Conservation (phyloP, 495 filamentous ascomycete genomes). For the Hyaloscypha variabilis region DNA sequence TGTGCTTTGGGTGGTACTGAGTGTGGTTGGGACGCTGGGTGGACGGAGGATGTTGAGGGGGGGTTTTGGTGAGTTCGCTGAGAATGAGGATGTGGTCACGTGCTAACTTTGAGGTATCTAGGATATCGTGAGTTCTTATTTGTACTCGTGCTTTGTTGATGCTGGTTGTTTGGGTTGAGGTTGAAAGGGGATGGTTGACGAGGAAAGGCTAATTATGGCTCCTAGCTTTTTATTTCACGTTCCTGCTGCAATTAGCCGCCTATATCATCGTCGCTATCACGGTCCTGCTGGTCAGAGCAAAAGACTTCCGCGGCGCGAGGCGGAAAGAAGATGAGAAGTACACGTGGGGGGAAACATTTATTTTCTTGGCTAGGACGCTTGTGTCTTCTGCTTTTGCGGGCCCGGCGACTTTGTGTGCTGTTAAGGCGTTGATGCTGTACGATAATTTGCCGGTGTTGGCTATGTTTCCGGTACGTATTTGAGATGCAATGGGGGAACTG, state of each 20-base stretch:
- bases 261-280: conserved; percentile 15
- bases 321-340: conserved; percentile 10
- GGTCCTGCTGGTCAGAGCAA: conserved; percentile 8
- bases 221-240: conserved; percentile 24
- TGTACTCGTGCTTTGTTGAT: not conserved
- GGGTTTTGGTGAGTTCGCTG: conserved; percentile 25
- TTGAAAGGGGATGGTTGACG: too few species aligned
- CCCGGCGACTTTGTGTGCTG: conserved; percentile 23
- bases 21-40: conserved; percentile 15
- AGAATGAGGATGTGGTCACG: not conserved
- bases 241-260: conserved; percentile 22
- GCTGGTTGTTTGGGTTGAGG: too few species aligned
- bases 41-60: conserved; percentile 24
- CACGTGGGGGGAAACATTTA: conserved; percentile 3
- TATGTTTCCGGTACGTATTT: conserved; percentile 23
- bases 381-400: conserved; percentile 12
- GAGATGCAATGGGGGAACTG: not conserved
- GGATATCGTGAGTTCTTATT: conserved; percentile 24
- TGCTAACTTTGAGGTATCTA: conserved; percentile 12
- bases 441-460: conserved; percentile 22
- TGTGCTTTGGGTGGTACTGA: conserved; percentile 18
- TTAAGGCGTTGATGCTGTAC: conserved; percentile 20
- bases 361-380: conserved; percentile 17
- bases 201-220: not conserved
- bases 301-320: conserved; percentile 17